Percentiles rank a stretch among this genome's conserved stretches.
These are phyloP conservation scores for Aegilops speltoides DNA, from an alignment of 176 grass and related monocot genomes.

Conservation along the genomic window DNA sequence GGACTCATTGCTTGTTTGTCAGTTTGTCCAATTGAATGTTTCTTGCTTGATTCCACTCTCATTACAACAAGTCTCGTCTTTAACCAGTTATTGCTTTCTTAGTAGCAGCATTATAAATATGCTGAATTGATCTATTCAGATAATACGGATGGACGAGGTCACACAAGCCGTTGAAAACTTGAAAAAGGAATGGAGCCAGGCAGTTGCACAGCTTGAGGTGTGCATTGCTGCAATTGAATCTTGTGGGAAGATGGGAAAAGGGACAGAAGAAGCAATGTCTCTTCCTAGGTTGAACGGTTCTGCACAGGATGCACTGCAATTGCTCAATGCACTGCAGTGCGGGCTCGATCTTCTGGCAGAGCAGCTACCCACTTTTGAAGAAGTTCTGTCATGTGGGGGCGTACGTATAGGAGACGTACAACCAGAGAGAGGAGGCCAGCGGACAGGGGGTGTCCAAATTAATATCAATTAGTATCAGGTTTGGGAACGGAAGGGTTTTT, in stretches of 20 bases:
- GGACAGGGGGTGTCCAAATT: too few species aligned
- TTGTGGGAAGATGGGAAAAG: conserved; percentile 65
- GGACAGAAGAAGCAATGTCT: conserved; percentile 63
- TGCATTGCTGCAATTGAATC: conserved; percentile 48
- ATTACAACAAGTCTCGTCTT: background rate
- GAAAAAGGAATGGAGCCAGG: conserved; percentile 70
- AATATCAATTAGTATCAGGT: too few species aligned
- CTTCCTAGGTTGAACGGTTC: conserved; percentile 70
- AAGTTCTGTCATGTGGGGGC: conserved; percentile 14
- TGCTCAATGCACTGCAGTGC: conserved; percentile 75
- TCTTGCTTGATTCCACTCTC: background rate
- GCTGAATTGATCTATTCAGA: background rate
- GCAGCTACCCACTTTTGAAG: conserved; percentile 74
- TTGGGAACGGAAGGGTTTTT: too few species aligned
- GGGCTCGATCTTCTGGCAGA: conserved; percentile 70
- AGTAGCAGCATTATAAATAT: background rate
- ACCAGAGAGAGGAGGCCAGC: too few species aligned
- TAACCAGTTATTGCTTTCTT: background rate
- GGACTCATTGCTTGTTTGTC: too few species aligned
- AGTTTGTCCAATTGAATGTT: background rate
- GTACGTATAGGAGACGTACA: too few species aligned
- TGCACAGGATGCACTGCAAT: conserved; percentile 64
- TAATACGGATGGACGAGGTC: conserved; percentile 65
- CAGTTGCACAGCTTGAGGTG: conserved; percentile 50
- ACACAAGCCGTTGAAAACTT: conserved; percentile 64